phyloP scores from a whole-genome alignment of 495 filamentous ascomycete genomes.

The Penicillium malachiteum region DNA sequence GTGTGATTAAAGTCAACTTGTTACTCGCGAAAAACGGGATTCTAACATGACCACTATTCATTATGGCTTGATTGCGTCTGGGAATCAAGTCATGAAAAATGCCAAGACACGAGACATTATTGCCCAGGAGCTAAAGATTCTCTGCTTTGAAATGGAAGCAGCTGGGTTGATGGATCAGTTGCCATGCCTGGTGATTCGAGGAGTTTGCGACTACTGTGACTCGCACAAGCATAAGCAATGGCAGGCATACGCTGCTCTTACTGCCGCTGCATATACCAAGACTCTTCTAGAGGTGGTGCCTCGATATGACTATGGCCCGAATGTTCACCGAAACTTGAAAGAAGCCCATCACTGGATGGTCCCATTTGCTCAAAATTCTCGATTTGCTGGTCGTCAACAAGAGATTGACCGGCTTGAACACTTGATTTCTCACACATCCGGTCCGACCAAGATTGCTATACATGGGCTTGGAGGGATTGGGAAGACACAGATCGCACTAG shows the following conservation, averaged over 20 bases:
- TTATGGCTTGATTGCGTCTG: slow-evolving; percentile 41
- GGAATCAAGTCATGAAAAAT: slow-evolving; percentile 37
- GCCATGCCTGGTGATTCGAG: neutral
- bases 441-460: slow-evolving; percentile 26
- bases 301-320: neutral
- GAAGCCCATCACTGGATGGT: slow-evolving; percentile 12
- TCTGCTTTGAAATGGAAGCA: slow-evolving; percentile 12
- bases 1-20: slow-evolving; percentile 6
- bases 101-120: slow-evolving; percentile 23
- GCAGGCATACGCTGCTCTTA: slow-evolving; percentile 2
- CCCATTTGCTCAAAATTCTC: slow-evolving; percentile 23
- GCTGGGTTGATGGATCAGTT: slow-evolving; percentile 3
- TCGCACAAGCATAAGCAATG: slow-evolving; percentile 7
- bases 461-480: slow-evolving; percentile 49
- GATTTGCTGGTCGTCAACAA: slow-evolving; percentile 25
- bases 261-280: neutral
- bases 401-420: slow-evolving; percentile 17
- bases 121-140: neutral
- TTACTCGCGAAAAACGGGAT: slow-evolving; percentile 8
- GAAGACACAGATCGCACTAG: slow-evolving; percentile 53
- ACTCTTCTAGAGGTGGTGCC: neutral
- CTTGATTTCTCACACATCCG: neutral
- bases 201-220: slow-evolving; percentile 6
- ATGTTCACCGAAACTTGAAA: too few relatives aligned
- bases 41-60: slow-evolving; percentile 19